Base-by-base conservation (phyloP, 192 early-diverging fungal genomes). In the Paraglomus brasilianum region DNA sequence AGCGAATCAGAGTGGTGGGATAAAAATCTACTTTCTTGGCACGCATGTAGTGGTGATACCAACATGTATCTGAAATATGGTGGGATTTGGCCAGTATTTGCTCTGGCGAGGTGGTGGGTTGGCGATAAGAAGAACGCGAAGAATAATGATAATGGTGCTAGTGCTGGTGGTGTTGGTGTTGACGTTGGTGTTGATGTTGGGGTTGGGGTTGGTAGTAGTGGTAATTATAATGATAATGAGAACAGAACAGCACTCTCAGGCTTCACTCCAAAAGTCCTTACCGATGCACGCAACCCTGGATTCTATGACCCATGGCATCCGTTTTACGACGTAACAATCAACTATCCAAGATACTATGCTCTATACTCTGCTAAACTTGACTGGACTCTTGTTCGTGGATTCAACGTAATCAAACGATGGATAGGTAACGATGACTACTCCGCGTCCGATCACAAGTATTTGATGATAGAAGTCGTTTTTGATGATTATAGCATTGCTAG, bases 1-100 rank as follows among this genome's bases (percentile, higher is more conserved):
- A 78, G 85, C 9, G 91, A 93, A 64, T 74, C 88, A 44, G 82
- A 86, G 61, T 91, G 88, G 89, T 89, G 86, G 85, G 71, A 87
- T 46, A 72, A 77, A 15, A 81, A 89, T 69, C 74, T 92, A 8
- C 80, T 88, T 70, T 73, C 67, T 47, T 82, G 75, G 77, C 78
- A 79, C 69, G 68, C 73, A 6, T 50, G 59, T 6, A 75, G 80
- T 30, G 83, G 83, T 5, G 70, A 73, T 17, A 70, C 77, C 15
- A 85, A 85, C 42, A 13, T 78, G 30, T 45, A 71, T 0, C 61
- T 84, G 17, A 67, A 72, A 39, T 76, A 69, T 10, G 72, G 72
- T 68, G 78, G 30, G 81, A 9, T 74, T 56, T 72, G 49, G 38
- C 66, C 4, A 22, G 30, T 30, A 30, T 2, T 30, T 30, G 30